These are phyloP conservation scores for Magnolia changhungtana DNA, from an alignment of 164 flowering plant species.

Conservation along the genomic window DNA sequence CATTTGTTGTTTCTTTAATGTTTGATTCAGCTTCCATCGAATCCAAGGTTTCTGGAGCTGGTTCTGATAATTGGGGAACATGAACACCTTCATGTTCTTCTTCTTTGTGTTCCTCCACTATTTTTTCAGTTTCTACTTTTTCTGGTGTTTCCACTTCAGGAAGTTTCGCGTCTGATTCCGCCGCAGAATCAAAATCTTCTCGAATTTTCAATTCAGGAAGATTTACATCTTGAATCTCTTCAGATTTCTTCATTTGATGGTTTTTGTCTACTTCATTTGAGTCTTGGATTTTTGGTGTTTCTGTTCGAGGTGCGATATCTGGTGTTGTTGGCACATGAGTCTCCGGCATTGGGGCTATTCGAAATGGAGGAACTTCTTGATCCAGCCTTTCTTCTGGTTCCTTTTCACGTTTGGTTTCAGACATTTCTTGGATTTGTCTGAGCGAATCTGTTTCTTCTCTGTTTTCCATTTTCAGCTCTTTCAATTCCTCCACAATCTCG, in stretches of 20 bases:
- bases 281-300: background rate
- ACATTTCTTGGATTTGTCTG: background rate
- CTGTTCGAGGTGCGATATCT: background rate
- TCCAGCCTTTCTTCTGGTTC: background rate
- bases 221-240: too few species aligned
- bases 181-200: background rate
- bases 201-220: background rate
- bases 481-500: background rate
- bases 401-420: background rate
- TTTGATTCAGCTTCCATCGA: too few species aligned
- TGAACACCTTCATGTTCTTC: background rate
- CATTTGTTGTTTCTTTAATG: background rate
- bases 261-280: background rate
- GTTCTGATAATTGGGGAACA: background rate
- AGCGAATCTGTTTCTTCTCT: background rate
- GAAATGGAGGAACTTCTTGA: background rate
- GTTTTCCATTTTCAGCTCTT: background rate
- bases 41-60: background rate
- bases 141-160: background rate
- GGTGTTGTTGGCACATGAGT: background rate
- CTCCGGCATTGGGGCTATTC: background rate
- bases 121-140: background rate
- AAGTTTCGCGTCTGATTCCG: background rate
- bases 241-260: background rate
- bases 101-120: background rate